A percentile compares a stretch with the other conserved stretches of the same genome.
phyloP scores from a whole-genome alignment of 2,329 filamentous ascomycete species.

The Penicillium olsonii region DNA sequence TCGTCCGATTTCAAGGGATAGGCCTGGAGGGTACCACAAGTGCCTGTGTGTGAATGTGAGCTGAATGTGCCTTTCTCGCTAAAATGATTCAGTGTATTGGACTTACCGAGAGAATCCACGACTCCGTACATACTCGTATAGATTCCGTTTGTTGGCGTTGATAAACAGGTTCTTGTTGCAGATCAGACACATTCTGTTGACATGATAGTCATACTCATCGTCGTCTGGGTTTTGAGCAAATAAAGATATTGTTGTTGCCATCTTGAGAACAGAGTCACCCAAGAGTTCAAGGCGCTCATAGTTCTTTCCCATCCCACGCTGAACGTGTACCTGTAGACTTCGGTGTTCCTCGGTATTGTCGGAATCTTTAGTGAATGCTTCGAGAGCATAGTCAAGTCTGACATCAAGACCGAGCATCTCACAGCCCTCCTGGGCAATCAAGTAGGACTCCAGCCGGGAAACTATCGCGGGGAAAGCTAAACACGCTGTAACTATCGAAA shows the following conservation, averaged over 20 bases:
- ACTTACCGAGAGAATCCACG: conserved; percentile 70
- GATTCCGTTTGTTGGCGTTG: conserved; percentile 64
- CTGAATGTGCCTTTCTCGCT: not conserved
- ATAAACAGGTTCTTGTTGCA: conserved; percentile 90
- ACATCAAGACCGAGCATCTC: conserved; percentile 65
- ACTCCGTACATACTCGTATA: conserved; percentile 80
- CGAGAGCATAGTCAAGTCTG: conserved; percentile 70
- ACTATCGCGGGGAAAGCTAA: conserved; percentile 82
- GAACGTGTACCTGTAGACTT: conserved; percentile 69
- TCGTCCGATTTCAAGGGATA: conserved; percentile 75
- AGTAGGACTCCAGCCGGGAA: conserved; percentile 75
- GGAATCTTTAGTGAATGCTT: conserved; percentile 90
- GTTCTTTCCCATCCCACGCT: conserved; percentile 86
- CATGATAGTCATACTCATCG: conserved; percentile 84
- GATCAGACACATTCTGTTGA: conserved; percentile 84
- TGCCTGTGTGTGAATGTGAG: conserved; percentile 49
- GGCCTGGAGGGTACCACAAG: conserved; percentile 82
- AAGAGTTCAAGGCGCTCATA: conserved; percentile 94
- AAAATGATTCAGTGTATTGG: not conserved
- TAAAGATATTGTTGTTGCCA: conserved; percentile 87
- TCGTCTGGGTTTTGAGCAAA: conserved; percentile 75
- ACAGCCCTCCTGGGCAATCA: conserved; percentile 79
- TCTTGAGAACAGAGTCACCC: conserved; percentile 91
- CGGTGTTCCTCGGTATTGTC: conserved; percentile 77
- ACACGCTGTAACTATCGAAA: conserved; percentile 69